Base-by-base conservation (phyloP, 768 basidiomycete species). In the Boletales sp. region DNA sequence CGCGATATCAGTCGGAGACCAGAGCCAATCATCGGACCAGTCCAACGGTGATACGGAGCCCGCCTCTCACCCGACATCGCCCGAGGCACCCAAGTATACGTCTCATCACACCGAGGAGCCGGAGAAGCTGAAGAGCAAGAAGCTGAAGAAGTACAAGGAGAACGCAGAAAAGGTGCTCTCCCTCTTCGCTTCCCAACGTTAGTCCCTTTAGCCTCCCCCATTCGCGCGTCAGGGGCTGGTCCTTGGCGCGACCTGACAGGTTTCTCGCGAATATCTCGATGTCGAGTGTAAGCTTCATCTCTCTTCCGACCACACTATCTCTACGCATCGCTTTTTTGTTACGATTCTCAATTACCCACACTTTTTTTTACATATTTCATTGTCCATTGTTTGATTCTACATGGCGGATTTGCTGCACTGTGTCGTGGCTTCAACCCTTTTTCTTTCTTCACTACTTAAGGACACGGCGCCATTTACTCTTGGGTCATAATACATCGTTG, bases 141-240 rank as follows among this genome's bases (percentile, higher is more conserved):
- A 86, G 69, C 66, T 89, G 68, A 87, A 85, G 76, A 90, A 84
- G 72, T 88, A 89, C 73, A 91, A 90, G 72, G 84, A 90, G 63
- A 86, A 84, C 53, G 88, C 90, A 3, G 89, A 90, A 74, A 91
- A 91, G 56, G 79, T 92, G 48, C 76, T 92, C 50, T 88, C 88
- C 30, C 72, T 92, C 55, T 91, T 92, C 67, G 84, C 85, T 38
- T 81, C 86, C 24, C 84, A 86, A 52, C 85, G 79, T 50, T 79
- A 77, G 60, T 61, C 66, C 6, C 24, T 41, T 66, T 61, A 24
- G 21, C 13, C 5, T 11, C 32, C 27, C 30, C 45, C 43, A 21
- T 39, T 15, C 41, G 15, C 18, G 54, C 49, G 49, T 55, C 31
- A 50, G 47, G 58, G 63, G 53, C 60, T 55, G 67, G 49, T 61